phyloP scores from a whole-genome alignment of 306 rosid genomes.

The Quercus agrifolia region DNA sequence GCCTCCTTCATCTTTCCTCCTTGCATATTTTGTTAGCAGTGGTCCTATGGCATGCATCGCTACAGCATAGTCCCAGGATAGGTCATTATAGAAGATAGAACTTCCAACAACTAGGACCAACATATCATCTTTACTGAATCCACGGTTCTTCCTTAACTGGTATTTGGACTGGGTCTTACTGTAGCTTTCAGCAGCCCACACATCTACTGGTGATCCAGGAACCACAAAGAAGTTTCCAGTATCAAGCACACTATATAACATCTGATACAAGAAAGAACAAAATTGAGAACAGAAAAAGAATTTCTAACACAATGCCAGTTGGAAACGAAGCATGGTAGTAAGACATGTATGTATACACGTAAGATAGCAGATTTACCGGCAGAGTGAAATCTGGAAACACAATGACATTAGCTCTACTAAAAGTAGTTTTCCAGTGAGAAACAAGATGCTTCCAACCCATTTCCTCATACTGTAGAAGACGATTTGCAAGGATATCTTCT shows the following conservation, averaged over 20 bases:
- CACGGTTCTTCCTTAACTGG: constrained; percentile 53
- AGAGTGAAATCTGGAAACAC: constrained; percentile 92
- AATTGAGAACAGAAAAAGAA: constrained; percentile 32
- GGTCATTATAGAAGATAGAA: constrained; percentile 63
- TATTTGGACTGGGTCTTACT: constrained; percentile 57
- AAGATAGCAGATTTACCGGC: constrained; percentile 56
- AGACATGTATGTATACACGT: not conserved
- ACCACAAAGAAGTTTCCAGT: constrained; percentile 91
- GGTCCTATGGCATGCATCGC: constrained; percentile 93
- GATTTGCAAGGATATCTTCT: constrained; percentile 81
- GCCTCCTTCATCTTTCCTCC: constrained; percentile 57
- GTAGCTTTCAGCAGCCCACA: constrained; percentile 77
- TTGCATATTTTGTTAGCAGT: constrained; percentile 71
- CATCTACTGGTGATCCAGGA: constrained; percentile 93
- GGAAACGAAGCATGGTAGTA: constrained; percentile 19
- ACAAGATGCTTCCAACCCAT: constrained; percentile 69
- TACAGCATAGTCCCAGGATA: constrained; percentile 89
- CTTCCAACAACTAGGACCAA: constrained; percentile 86
- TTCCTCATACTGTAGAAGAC: constrained; percentile 67
- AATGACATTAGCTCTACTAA: constrained; percentile 70
- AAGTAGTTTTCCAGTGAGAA: constrained; percentile 82
- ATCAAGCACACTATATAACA: constrained; percentile 83
- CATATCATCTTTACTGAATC: constrained; percentile 62
- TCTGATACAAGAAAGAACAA: constrained; percentile 53
- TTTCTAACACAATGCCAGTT: constrained; percentile 14